Percentiles rank a stretch among this genome's conserved stretches.
Conservation (phyloP, 441 rosid genomes). For the Bocquillonia castaneifolia region DNA sequence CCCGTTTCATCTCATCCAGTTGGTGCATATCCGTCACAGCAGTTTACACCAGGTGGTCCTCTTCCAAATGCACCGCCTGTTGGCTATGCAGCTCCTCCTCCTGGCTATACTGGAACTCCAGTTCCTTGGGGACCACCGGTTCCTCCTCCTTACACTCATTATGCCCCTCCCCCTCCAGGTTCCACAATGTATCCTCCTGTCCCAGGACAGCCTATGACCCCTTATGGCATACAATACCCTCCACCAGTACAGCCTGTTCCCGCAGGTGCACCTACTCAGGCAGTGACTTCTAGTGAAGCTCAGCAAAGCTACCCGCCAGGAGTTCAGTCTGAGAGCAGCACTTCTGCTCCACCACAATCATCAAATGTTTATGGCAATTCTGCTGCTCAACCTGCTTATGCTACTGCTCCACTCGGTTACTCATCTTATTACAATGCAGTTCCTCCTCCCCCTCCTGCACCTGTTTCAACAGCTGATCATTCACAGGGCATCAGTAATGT, state of each 20-base stretch:
- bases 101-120: constrained; percentile 37
- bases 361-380: constrained; percentile 48
- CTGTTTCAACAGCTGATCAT: constrained; percentile 46
- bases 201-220: constrained; percentile 80
- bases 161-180: constrained; percentile 86
- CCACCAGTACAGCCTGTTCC: constrained; percentile 59
- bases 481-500: constrained; percentile 53
- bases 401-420: constrained; percentile 50
- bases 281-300: constrained; percentile 52
- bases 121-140: constrained; percentile 88
- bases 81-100: constrained; percentile 38
- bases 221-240: constrained; percentile 76
- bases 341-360: constrained; percentile 45
- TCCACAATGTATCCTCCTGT: constrained; percentile 56
- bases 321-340: constrained; percentile 60
- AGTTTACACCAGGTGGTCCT: constrained; percentile 66
- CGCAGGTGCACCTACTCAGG: constrained; percentile 55
- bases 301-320: constrained; percentile 86
- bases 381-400: constrained; percentile 53
- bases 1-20: constrained; percentile 56
- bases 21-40: constrained; percentile 79
- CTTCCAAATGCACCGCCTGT: constrained; percentile 51
- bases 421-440: constrained; percentile 68
- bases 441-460: constrained; percentile 57
- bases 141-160: constrained; percentile 68